Evolutionary conservation across 1,139 yeast genomes (phyloP).

Genomic region (Candida neerlandica): DNA sequence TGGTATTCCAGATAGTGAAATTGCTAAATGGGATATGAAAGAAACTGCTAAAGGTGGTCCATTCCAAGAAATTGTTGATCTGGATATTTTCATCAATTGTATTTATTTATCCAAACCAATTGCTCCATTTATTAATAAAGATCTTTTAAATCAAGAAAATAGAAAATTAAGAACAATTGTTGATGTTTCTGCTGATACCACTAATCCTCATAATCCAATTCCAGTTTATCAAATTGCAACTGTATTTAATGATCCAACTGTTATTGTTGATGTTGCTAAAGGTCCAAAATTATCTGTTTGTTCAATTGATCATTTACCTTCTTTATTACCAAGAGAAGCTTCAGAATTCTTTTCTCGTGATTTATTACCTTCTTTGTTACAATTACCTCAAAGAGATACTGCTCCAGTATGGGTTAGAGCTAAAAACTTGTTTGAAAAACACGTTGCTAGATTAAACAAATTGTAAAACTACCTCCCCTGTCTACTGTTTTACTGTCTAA

Average conservation of each 20-base stretch:
- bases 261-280: conserved; percentile 67
- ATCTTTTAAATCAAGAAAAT: conserved; percentile 58
- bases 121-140: conserved; percentile 82
- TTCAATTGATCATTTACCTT: conserved; percentile 97
- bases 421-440: conserved; percentile 76
- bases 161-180: conserved; percentile 91
- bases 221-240: conserved; percentile 92
- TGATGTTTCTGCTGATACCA: conserved; percentile 97
- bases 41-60: conserved; percentile 99
- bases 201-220: conserved; percentile 96
- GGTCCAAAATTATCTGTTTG: conserved; percentile 91
- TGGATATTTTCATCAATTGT: conserved; percentile 93
- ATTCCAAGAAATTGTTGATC: conserved; percentile 82
- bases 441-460: conserved; percentile 61
- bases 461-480: not conserved
- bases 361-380: conserved; percentile 82
- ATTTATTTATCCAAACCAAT: conserved; percentile 92
- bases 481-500: too few relatives aligned
- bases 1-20: conserved; percentile 85
- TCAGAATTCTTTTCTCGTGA: conserved; percentile 88
- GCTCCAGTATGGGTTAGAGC: conserved; percentile 95
- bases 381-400: conserved; percentile 75
- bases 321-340: conserved; percentile 93
- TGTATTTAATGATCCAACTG: conserved; percentile 89
- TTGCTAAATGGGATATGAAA: conserved; percentile 93